These are phyloP conservation scores for Fusarium robinianum DNA, from an alignment of 2,329 filamentous ascomycete genomes.

Conservation along the genomic window DNA sequence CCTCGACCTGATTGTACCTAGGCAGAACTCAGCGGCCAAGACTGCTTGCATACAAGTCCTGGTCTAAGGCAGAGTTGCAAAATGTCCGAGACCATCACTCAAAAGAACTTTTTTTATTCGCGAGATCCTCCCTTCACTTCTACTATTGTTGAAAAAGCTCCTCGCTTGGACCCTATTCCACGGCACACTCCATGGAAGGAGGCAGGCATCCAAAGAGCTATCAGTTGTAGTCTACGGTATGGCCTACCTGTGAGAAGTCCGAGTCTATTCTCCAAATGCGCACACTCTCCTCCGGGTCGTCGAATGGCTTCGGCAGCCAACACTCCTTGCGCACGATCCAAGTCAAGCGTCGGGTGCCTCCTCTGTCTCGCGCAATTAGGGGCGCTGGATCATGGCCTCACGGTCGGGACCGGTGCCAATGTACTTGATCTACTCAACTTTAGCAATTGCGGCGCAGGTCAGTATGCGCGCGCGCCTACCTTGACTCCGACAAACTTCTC, in stretches of 20 bases:
- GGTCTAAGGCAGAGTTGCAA: background rate
- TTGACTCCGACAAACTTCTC: slow-evolving; percentile 67
- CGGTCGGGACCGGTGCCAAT: slow-evolving; percentile 69
- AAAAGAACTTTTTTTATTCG: no score
- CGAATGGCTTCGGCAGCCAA: slow-evolving; percentile 17
- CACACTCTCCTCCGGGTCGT: slow-evolving; percentile 12
- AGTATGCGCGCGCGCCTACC: slow-evolving; percentile 35
- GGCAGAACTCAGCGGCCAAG: background rate
- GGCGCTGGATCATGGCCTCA: slow-evolving; percentile 62
- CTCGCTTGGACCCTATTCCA: no score
- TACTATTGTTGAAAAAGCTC: no score
- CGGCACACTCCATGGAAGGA: slow-evolving; percentile 11
- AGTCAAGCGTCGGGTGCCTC: slow-evolving; percentile 14
- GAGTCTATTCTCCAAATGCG: slow-evolving; percentile 19
- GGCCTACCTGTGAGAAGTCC: slow-evolving; percentile 11
- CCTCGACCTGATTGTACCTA: background rate
- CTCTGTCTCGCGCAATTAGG: slow-evolving; percentile 19
- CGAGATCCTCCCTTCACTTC: no score
- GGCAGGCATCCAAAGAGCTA: slow-evolving; percentile 13
- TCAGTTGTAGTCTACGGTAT: slow-evolving; percentile 19
- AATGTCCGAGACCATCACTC: slow-evolving; percentile 3
- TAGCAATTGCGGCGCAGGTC: slow-evolving; percentile 20
- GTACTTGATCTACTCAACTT: slow-evolving; percentile 53
- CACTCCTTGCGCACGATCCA: slow-evolving; percentile 15
- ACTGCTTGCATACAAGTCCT: slow-evolving; percentile 1